A percentile compares a stretch with the other conserved stretches of the same genome.
These are phyloP conservation scores for Podosphaera aphanis DNA, from an alignment of 2,329 filamentous ascomycete species.

Conservation along the genomic window DNA sequence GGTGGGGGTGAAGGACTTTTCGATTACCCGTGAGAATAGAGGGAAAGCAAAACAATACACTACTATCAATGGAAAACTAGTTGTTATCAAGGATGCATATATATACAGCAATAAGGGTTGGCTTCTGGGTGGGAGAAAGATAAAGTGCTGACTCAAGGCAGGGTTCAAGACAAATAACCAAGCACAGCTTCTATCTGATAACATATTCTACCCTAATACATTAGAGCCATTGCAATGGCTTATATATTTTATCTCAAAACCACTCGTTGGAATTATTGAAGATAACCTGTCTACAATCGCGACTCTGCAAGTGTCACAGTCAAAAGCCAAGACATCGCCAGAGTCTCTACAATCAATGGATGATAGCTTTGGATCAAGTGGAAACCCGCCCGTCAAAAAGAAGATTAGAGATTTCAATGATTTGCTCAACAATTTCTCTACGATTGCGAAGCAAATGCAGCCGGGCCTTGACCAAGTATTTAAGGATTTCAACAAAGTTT, in stretches of 20 bases:
- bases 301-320: conserved; percentile 24
- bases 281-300: conserved; percentile 49
- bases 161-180: conserved; percentile 84
- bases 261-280: conserved; percentile 65
- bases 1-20: conserved; percentile 31
- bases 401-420: conserved; percentile 81
- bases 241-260: conserved; percentile 83
- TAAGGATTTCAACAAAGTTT: conserved; percentile 63
- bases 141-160: conserved; percentile 19
- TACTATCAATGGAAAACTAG: conserved; percentile 75
- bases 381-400: conserved; percentile 44
- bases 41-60: conserved; percentile 87
- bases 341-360: conserved; percentile 6
- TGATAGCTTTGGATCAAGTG: conserved; percentile 6
- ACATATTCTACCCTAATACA: conserved; percentile 72
- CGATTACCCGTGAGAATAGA: conserved; percentile 60
- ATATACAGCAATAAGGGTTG: conserved; percentile 91
- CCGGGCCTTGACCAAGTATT: conserved; percentile 73
- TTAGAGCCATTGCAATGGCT: conserved; percentile 84
- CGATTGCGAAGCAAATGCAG: conserved; percentile 94
- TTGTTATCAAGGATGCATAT: conserved; percentile 81
- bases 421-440: conserved; percentile 71
- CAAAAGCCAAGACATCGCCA: conserved; percentile 10
- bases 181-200: conserved; percentile 63
- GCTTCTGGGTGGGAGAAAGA: conserved; percentile 7